Base-by-base conservation (phyloP, 2,329 filamentous ascomycete genomes). In the Colletotrichum orbiculare region DNA sequence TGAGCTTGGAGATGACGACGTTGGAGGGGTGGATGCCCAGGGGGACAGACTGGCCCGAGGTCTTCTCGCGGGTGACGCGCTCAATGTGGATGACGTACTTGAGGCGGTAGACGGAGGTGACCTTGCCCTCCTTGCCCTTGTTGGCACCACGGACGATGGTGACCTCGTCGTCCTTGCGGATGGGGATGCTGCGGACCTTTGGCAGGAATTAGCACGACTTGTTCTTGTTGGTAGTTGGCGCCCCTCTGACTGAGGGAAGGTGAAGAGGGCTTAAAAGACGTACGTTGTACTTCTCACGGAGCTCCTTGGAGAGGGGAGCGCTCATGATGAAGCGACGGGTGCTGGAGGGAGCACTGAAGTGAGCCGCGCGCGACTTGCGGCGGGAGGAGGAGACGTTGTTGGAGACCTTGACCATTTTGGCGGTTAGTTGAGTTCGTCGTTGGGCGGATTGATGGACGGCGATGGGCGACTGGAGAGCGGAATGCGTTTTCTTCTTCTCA, bases 271-370 rank as follows among this genome's bases (percentile, higher is more conserved):
- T 15, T 9, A 17, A 4, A 50, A 39, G 62, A 80, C 91, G 73
- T 88, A 97, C 96, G 84, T 97, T 97, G 92, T 99, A 92, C 90
- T 99, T 96, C 85, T 97, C 94, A 80, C 94, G 91, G 81, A 99
- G 90, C 87, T 99, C 96, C 89, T 97, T 97, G 87, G 88, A 92
- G 74, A 97, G 89, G 76, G 93, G 92, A 74, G 96, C 94, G 86
- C 91, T 95, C 94, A 99, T 97, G 87, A 97, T 97, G 77, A 91
- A 88, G 81, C 96, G 93, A 84, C 96, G 94, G 80, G 93, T 88
- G 86, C 91, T 94, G 82, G 94, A 97, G 75, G 94, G 94, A 74
- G 96, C 96, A 81, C 88, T 86, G 90, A 97, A 99, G 89, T 99
- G 95, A 81, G 93, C 92, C 89, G 97, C 97, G 85, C 96, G 93